Percentiles rank a stretch among this genome's conserved stretches.
Conservation (phyloP, 768 basidiomycete species). For the Suillus sp. region DNA sequence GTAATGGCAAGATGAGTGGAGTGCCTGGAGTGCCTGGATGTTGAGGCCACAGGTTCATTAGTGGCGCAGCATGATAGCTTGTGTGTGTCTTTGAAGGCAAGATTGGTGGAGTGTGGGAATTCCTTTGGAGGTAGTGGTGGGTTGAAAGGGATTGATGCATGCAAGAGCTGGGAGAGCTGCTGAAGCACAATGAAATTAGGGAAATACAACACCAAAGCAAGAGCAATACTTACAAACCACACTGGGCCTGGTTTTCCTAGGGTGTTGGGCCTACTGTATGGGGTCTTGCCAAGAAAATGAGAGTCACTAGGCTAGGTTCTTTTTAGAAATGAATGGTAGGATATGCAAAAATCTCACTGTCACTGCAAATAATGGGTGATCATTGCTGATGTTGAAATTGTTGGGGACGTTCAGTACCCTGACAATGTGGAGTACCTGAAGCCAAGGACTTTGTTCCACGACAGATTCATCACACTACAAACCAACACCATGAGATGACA, state of each 20-base stretch:
- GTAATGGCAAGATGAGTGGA: neutral
- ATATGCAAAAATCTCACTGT: neutral
- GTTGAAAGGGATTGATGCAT: neutral
- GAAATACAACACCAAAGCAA: neutral
- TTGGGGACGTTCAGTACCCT: neutral
- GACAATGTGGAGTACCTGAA: neutral
- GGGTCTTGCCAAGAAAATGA: neutral
- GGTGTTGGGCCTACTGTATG: neutral
- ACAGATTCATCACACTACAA: neutral
- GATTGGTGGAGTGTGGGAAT: neutral
- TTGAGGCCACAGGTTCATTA: neutral
- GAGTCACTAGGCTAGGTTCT: neutral
- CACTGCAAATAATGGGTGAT: neutral
- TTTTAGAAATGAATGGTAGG: neutral
- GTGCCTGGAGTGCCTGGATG: too few species aligned
- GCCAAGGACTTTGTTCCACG: neutral
- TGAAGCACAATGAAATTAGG: neutral
- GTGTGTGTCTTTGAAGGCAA: neutral
- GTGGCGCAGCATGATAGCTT: neutral
- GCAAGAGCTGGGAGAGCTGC: neutral
- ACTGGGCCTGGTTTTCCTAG: neutral
- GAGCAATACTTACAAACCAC: neutral
- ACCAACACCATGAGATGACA: neutral
- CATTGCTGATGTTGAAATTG: rapidly evolving
- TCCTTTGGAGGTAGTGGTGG: neutral